Evolutionary conservation across 2,329 filamentous ascomycete species (phyloP), one percentile per base, ranked within the genome.

Genomic region (Claviceps sp.): DNA sequence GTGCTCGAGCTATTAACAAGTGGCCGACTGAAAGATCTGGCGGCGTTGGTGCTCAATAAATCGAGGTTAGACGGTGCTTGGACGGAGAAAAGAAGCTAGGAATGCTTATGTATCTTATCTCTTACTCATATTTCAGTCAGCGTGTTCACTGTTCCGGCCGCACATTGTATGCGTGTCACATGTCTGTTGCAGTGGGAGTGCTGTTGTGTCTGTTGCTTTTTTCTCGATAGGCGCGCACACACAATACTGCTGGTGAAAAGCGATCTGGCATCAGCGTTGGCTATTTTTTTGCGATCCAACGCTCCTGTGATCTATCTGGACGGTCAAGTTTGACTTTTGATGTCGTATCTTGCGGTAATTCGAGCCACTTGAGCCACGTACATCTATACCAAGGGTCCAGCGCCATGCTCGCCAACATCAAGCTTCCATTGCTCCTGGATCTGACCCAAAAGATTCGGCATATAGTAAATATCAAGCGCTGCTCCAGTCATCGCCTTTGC

Each of bases 1-100:
- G 75, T 80, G 0, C 60, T 81, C 54, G 76, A 81, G 59, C 60
- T 81, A 53, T 62, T 79, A 38, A 74, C 71, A 5, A 76, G 73
- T 57, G 75, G 75, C 1, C 72, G 68, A 20, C 46, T 63, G 44
- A 47, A 43, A 1, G 61, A 62, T 48, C 41, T 63, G 50, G 56
- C 60, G 16, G 54, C 43, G 3, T 38, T 62, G 37, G 57, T 63
- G 16, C 50, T 65, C 47, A 59, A 56, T 37, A 64, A 64, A 55
- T 59, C 57, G 7, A 58, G 58, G 9, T 57, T 62, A 14, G 48
- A 57, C 7, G 58, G 57, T 24, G 48, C 48, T 3, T 61, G 59
- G 60, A 18, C 47, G 37, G 38, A 11, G 26, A 42, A 22, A 11
- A 34, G 30, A 34, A 34, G 30, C 30, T 34, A 34, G 9, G 30